Percentiles rank a stretch among this genome's conserved stretches.
These are phyloP conservation scores for Crucihimalaya himalaica DNA, from an alignment of 345 rosid genomes.

Conservation along the genomic window DNA sequence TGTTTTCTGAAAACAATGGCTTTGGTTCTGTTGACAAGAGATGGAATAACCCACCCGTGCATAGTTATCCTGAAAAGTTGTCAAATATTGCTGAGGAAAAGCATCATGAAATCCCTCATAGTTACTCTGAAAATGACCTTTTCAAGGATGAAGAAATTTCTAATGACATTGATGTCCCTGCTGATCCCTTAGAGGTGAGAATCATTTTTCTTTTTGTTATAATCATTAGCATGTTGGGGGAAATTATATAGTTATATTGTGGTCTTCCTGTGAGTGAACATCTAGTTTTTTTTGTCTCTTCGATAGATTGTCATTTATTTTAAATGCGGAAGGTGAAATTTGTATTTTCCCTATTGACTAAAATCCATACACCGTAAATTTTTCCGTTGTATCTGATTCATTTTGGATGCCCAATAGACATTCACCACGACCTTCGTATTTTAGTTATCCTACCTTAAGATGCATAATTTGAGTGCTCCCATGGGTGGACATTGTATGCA, in stretches of 20 bases:
- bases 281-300: background rate
- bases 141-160: slow-evolving; percentile 16
- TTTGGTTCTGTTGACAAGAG: slow-evolving; percentile 63
- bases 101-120: slow-evolving; percentile 41
- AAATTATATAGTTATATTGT: background rate
- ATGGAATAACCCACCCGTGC: slow-evolving; percentile 43
- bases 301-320: slow-evolving; percentile 3
- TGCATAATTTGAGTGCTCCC: slow-evolving; percentile 2
- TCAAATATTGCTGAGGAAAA: slow-evolving; percentile 48
- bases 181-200: slow-evolving; percentile 85
- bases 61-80: slow-evolving; percentile 46
- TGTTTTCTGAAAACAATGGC: slow-evolving; percentile 73
- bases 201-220: background rate
- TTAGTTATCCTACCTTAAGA: background rate
- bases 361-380: background rate
- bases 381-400: background rate
- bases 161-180: slow-evolving; percentile 45
- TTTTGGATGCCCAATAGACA: background rate
- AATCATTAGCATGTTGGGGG: slow-evolving; percentile 15
- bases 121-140: slow-evolving; percentile 33
- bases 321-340: background rate
- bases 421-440: background rate
- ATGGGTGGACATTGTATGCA: slow-evolving; percentile 19
- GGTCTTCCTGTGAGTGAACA: background rate
- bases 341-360: background rate